Conservation (phyloP, 176 grass and related monocot species). For the Aegilops umbellulata region DNA sequence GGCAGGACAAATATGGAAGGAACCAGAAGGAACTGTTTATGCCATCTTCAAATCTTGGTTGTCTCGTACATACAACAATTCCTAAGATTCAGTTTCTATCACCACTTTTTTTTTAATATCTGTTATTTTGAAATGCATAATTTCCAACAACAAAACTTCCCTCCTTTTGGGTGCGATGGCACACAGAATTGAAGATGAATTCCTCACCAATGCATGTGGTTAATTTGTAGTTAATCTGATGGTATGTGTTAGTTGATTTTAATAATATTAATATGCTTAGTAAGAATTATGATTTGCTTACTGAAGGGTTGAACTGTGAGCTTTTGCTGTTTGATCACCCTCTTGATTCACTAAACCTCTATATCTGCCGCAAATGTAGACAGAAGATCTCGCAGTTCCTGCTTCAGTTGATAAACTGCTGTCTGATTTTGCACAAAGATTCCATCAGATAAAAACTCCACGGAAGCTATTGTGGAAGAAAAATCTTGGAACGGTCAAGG, state of each 20-base stretch:
- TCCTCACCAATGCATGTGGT: not conserved
- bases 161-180: not conserved
- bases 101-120: not conserved
- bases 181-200: not conserved
- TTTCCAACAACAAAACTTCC: not conserved
- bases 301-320: not conserved
- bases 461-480: constrained; percentile 95
- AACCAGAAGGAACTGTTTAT: no score
- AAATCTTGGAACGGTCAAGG: constrained; percentile 97
- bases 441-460: constrained; percentile 97
- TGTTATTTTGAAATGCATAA: not conserved
- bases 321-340: not conserved
- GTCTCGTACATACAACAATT: not conserved
- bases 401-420: constrained; percentile 75
- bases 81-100: not conserved
- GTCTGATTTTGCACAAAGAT: constrained; percentile 87
- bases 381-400: constrained; percentile 73
- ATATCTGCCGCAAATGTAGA: constrained; percentile 40
- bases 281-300: not conserved
- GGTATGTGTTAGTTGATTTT: not conserved
- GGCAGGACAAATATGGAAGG: no score
- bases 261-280: not conserved
- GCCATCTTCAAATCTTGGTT: constrained; percentile 8
- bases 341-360: constrained; percentile 27
- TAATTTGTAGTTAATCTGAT: not conserved